These are phyloP conservation scores for Encephalitozoon intestinalis DNA, from an alignment of 371 early-diverging fungal genomes.

Conservation along the genomic window DNA sequence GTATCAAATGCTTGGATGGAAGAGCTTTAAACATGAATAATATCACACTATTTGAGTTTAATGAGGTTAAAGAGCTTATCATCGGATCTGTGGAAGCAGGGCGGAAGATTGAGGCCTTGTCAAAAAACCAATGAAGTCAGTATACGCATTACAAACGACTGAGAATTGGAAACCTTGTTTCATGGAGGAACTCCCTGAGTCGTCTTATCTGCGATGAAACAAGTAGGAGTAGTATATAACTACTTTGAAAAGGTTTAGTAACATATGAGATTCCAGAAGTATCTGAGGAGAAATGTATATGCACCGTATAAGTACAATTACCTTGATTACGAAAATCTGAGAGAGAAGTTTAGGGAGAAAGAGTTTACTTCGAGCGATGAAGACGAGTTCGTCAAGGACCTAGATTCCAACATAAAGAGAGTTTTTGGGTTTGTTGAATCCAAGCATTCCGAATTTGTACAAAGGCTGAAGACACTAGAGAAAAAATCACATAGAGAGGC, in stretches of 20 bases:
- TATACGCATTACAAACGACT: neutral
- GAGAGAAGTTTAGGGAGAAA: constrained; percentile 67
- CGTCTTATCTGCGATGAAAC: neutral
- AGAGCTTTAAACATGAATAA: constrained; percentile 42
- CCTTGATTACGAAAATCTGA: constrained; percentile 78
- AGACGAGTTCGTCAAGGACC: constrained; percentile 8
- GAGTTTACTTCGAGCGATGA: neutral
- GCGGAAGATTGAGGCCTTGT: neutral
- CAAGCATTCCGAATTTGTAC: neutral
- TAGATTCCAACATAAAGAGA: constrained; percentile 21
- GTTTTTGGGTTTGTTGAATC: constrained; percentile 29
- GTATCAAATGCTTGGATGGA: constrained; percentile 45
- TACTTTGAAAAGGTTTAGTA: neutral
- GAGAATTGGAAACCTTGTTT: neutral
- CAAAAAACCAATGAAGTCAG: neutral
- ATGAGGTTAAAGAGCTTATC: constrained; percentile 38
- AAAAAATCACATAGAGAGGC: neutral
- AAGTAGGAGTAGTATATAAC: neutral
- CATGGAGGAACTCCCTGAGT: neutral
- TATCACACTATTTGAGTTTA: constrained; percentile 47
- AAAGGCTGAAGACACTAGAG: neutral
- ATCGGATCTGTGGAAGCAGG: constrained; percentile 5
- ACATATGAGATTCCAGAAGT: constrained; percentile 81
- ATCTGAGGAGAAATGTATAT: constrained; percentile 69
- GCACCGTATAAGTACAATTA: constrained; percentile 80